A percentile compares a stretch with the other conserved stretches of the same genome.
These are phyloP conservation scores for Backusella tuberculispora DNA, from an alignment of 192 early-diverging fungal genomes.

Conservation along the genomic window DNA sequence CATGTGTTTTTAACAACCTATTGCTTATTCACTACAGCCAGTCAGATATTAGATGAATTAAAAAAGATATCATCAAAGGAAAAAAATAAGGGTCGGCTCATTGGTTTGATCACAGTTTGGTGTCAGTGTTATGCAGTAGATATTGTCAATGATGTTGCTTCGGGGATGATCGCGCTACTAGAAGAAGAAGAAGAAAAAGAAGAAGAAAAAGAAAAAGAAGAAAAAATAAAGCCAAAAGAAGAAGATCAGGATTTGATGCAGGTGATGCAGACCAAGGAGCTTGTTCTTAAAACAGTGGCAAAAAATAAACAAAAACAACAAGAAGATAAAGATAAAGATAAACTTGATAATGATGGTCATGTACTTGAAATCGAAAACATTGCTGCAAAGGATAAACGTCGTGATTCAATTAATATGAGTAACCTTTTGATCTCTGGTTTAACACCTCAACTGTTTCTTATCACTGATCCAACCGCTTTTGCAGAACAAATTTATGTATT, in stretches of 20 bases:
- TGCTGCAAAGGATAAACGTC: constrained; percentile 1
- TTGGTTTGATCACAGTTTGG: constrained; percentile 34
- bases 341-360: background rate
- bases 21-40: constrained; percentile 39
- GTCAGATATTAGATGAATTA: constrained; percentile 22
- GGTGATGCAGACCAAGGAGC: background rate
- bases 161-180: constrained; percentile 33
- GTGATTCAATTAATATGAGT: constrained; percentile 31
- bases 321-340: background rate
- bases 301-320: background rate
- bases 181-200: constrained; percentile 3
- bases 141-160: constrained; percentile 32
- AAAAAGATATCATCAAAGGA: background rate
- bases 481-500: constrained; percentile 72
- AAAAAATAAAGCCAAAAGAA: background rate
- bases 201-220: background rate
- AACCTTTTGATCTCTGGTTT: constrained; percentile 60
- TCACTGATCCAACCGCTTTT: constrained; percentile 59
- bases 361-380: constrained; percentile 33
- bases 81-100: background rate
- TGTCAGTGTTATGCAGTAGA: constrained; percentile 31
- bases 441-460: constrained; percentile 65
- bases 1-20: constrained; percentile 47
- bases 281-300: constrained; percentile 19
- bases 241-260: background rate